These are phyloP conservation scores for Clathrospora elynae DNA, from an alignment of 2,329 filamentous ascomycete species.

Conservation along the genomic window DNA sequence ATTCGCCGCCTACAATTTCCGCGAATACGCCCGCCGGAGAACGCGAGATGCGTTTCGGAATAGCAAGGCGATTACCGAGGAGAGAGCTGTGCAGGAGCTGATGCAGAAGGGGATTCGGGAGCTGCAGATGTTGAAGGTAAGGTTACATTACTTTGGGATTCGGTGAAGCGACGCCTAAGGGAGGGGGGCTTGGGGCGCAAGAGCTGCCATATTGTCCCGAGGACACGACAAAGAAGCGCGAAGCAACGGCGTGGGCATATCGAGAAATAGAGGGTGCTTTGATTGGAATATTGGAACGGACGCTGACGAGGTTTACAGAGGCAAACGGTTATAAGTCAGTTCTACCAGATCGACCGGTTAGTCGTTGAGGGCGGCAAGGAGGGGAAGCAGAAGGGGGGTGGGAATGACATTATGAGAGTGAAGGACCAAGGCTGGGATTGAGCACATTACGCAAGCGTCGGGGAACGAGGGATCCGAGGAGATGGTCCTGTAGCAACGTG, in stretches of 20 bases:
- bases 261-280: too few relatives aligned
- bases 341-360: slow-evolving; percentile 88
- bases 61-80: slow-evolving; percentile 73
- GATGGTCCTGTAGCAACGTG: slow-evolving; percentile 13
- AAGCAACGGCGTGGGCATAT: too few relatives aligned
- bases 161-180: slow-evolving; percentile 42
- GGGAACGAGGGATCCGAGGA: slow-evolving; percentile 11
- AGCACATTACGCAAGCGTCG: not conserved
- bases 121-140: slow-evolving; percentile 87
- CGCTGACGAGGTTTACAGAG: slow-evolving; percentile 66
- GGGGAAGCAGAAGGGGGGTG: slow-evolving; percentile 71
- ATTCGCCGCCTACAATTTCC: slow-evolving; percentile 95
- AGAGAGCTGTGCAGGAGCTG: slow-evolving; percentile 80
- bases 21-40: slow-evolving; percentile 91
- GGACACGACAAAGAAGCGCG: slow-evolving; percentile 11
- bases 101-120: slow-evolving; percentile 87
- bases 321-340: slow-evolving; percentile 93
- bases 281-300: too few relatives aligned
- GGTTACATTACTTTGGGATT: too few relatives aligned
- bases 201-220: not conserved
- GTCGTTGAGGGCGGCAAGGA: slow-evolving; percentile 89
- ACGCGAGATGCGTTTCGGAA: slow-evolving; percentile 91
- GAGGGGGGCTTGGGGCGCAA: not conserved
- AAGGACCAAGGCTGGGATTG: slow-evolving; percentile 63
- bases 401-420: slow-evolving; percentile 71